Evolutionary conservation across 2,329 filamentous ascomycete genomes (phyloP), one percentile per base, ranked within the genome.

Genomic region (Hansfordia pulvinata): DNA sequence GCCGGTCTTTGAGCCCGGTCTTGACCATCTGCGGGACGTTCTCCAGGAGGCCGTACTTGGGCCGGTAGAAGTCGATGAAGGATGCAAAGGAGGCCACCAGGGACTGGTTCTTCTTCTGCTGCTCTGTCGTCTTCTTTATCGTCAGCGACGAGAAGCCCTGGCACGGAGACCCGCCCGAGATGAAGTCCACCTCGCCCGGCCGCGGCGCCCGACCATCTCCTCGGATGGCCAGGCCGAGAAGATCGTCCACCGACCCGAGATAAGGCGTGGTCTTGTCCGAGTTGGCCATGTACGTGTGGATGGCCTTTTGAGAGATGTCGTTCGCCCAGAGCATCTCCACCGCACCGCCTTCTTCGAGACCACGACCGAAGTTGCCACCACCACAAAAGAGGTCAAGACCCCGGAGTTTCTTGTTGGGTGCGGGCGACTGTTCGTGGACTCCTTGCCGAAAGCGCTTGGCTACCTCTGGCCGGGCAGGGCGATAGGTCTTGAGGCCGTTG

Each of bases 371-470:
- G 27, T 76, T 84, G 0, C 83, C 82, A 11, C 77, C 76, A 1
- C 83, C 83, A 36, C 76, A 83, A 40, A 83, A 92, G 0, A 90
- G 53, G 35, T 84, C 79, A 4, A 88, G 50, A 0, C 75, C 77
- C 5, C 54, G 56, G 7, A 81, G 54, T 31, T 58, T 59, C 11
- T 42, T 33, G 44, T 20, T 26, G 31, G 30, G 5, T 32, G 17
- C 2, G 33, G 36, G 25, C 1, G 12, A 12, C 0, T 29, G 25
- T 0, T 69, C 64, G 34, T 75, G 53, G 21, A 69, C 68, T 0
- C 72, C 73, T 46, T 79, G 64, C 0, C 52, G 57, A 3, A 77
- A 4, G 39, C 41, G 5, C 28, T 19, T 1, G 54, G 58, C 13
- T 2, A 32, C 21, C 2, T 28, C 26, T 10, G 24, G 24, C 5